These are phyloP conservation scores for Tirmania nivea DNA, from an alignment of 495 filamentous ascomycete genomes.

Conservation along the genomic window DNA sequence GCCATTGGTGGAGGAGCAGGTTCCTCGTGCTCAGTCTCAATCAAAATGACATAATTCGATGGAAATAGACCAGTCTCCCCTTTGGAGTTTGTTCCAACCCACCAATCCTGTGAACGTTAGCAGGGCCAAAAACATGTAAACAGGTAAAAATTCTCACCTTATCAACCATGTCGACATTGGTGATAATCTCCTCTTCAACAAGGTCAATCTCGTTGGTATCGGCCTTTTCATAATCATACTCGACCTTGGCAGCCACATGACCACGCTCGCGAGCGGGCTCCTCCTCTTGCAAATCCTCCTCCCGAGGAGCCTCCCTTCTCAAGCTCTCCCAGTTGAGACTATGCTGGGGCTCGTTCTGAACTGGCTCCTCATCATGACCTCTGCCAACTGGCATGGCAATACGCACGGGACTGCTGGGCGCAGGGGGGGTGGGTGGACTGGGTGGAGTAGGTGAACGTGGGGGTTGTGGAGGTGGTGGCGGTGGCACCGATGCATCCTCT, in stretches of 20 bases:
- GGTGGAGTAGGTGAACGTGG: conserved; percentile 37
- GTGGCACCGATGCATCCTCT: conserved; percentile 20
- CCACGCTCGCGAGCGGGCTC: conserved; percentile 37
- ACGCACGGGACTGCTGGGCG: conserved; percentile 44
- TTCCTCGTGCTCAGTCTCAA: conserved; percentile 32
- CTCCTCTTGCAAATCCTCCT: conserved; percentile 43
- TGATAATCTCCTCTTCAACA: conserved; percentile 72
- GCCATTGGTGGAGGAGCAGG: conserved; percentile 11
- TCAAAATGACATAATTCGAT: conserved; percentile 82
- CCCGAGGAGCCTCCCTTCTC: conserved; percentile 35
- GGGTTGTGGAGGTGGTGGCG: conserved; percentile 12
- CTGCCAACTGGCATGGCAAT: conserved; percentile 72
- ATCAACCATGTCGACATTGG: conserved; percentile 95
- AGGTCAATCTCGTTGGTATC: conserved; percentile 93
- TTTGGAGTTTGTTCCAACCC: conserved; percentile 64
- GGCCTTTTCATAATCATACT: conserved; percentile 92
- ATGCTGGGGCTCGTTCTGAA: conserved; percentile 24
- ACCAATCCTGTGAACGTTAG: conserved; percentile 48
- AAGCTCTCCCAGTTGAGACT: conserved; percentile 38
- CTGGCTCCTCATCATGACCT: conserved; percentile 24
- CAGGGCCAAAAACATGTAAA: not conserved
- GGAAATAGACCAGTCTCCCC: conserved; percentile 85
- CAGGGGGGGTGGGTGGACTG: conserved; percentile 38
- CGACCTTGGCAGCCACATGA: conserved; percentile 50
- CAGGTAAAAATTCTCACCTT: conserved; percentile 16